These are phyloP conservation scores for Trichoderma orchidacearum DNA, from an alignment of 495 filamentous ascomycete genomes.

Conservation along the genomic window DNA sequence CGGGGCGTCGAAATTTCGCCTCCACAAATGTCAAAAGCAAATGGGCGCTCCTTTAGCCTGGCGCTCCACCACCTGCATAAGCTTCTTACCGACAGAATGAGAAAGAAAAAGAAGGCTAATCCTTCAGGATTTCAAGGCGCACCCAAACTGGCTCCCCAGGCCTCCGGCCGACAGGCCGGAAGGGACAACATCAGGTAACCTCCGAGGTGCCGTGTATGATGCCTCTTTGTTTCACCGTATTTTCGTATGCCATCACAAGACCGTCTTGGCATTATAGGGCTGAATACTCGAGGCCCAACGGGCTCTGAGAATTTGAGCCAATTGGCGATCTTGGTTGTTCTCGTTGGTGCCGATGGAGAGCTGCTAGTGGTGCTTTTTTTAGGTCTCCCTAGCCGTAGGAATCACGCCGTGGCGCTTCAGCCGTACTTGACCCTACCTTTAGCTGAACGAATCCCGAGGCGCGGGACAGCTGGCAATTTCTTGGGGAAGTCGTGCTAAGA, in stretches of 20 bases:
- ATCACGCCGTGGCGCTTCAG: not conserved
- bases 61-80: not conserved
- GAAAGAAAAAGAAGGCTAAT: not conserved
- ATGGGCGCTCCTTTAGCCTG: not conserved
- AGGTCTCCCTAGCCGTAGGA: not conserved
- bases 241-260: not conserved
- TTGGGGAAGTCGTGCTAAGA: not conserved
- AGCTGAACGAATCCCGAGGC: not conserved
- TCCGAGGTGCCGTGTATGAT: not conserved
- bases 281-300: not conserved
- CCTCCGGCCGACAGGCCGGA: not conserved
- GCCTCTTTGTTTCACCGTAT: not conserved
- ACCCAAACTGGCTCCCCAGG: not conserved
- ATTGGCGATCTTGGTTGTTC: not conserved
- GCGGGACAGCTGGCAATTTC: not conserved
- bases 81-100: not conserved
- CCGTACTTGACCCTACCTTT: not conserved
- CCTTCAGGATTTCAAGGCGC: not conserved
- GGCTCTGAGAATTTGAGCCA: not conserved
- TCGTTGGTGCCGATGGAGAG: not conserved
- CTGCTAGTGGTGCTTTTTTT: not conserved
- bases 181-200: not conserved
- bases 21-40: not conserved
- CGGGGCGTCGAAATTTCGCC: not conserved
- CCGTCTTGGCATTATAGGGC: not conserved